phyloP scores from a whole-genome alignment of 2,329 filamentous ascomycete species.

The Clarireedia monteithiana region DNA sequence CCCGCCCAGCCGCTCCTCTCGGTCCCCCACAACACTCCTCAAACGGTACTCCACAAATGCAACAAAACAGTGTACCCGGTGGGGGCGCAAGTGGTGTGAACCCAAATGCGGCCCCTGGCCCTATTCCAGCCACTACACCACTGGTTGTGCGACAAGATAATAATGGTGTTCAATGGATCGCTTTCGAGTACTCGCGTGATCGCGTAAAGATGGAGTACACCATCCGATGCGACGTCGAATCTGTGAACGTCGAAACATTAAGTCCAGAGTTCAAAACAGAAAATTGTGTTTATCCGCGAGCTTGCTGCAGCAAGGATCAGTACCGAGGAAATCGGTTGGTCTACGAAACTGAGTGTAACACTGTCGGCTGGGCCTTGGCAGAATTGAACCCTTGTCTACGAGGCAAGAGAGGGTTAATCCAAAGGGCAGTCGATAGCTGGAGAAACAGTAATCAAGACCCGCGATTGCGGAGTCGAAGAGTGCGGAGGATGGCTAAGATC shows the following conservation, averaged over 20 bases:
- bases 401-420: conserved; percentile 91
- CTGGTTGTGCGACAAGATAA: conserved; percentile 89
- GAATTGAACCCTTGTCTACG: conserved; percentile 85
- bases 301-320: conserved; percentile 89
- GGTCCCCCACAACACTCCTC: conserved; percentile 33
- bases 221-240: conserved; percentile 95
- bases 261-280: conserved; percentile 89
- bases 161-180: conserved; percentile 98
- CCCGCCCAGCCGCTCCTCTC: conserved; percentile 46
- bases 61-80: conserved; percentile 33
- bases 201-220: conserved; percentile 99
- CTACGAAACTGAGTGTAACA: conserved; percentile 98
- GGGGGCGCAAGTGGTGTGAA: conserved; percentile 55
- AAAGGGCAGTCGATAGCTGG: conserved; percentile 97
- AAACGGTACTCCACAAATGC: conserved; percentile 35
- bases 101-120: conserved; percentile 86
- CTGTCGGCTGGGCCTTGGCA: conserved; percentile 97
- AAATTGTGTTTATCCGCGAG: conserved; percentile 95
- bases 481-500: conserved; percentile 94
- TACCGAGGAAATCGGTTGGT: conserved; percentile 93
- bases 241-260: conserved; percentile 82
- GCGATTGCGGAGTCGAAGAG: conserved; percentile 79
- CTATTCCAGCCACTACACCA: conserved; percentile 93
- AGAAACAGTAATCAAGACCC: conserved; percentile 98
- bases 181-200: conserved; percentile 95